These are phyloP conservation scores for Claviceps pazoutovae DNA, from an alignment of 2,329 filamentous ascomycete species.

Conservation along the genomic window DNA sequence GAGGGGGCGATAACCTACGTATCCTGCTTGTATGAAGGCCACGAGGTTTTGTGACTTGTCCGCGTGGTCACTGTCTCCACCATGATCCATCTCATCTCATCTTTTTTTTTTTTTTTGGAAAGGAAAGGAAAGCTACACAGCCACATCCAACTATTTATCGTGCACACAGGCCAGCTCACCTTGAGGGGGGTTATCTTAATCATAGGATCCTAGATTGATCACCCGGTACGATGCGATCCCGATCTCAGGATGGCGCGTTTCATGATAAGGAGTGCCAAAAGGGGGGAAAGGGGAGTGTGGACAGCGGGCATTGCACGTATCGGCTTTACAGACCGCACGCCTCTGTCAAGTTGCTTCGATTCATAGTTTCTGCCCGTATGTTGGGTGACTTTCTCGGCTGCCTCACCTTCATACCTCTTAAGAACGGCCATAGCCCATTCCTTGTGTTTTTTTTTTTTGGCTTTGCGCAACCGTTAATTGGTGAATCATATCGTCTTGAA, in stretches of 20 bases:
- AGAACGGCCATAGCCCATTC: not conserved
- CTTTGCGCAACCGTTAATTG: not conserved
- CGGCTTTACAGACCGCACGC: not conserved
- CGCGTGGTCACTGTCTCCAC: not conserved
- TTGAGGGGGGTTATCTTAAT: not conserved
- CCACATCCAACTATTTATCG: not conserved
- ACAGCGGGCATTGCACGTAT: not conserved
- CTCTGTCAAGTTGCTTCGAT: not conserved
- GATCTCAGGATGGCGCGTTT: not conserved
- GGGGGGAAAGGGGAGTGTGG: not conserved
- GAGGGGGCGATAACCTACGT: not conserved
- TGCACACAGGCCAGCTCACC: not conserved
- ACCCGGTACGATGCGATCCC: not conserved
- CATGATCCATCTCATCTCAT: not conserved
- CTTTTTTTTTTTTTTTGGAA: not conserved
- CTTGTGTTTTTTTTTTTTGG: not conserved
- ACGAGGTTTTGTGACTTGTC: not conserved
- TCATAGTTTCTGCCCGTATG: not conserved
- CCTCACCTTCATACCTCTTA: not conserved
- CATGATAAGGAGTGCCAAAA: not conserved
- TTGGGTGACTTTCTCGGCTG: not conserved
- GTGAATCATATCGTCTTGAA: slow-evolving; percentile 1
- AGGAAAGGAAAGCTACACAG: not conserved
- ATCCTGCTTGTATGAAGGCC: not conserved
- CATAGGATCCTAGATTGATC: not conserved